A percentile compares a stretch with the other conserved stretches of the same genome.
Evolutionary conservation across 352 stramenopile species (phyloP).

Genomic region (Globisporangium orthogonon): DNA sequence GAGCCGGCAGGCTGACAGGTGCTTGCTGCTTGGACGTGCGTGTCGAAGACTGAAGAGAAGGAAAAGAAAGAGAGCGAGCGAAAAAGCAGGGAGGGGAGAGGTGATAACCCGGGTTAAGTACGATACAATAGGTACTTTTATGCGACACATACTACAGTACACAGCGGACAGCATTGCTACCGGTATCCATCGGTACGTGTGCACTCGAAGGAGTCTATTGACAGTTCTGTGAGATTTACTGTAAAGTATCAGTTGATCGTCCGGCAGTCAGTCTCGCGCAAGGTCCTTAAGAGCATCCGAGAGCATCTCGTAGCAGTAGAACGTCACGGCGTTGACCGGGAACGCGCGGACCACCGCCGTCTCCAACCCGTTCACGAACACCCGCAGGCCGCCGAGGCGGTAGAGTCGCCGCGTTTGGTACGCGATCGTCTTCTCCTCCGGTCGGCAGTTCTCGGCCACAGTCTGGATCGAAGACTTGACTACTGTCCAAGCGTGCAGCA

Average conservation of each 20-base stretch:
- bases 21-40: background rate
- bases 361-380: constrained; percentile 75
- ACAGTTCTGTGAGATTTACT: too few relatives aligned
- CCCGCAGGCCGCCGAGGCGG: constrained; percentile 46
- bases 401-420: constrained; percentile 70
- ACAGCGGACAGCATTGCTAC: too few relatives aligned
- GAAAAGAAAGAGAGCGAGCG: too few relatives aligned
- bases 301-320: constrained; percentile 81
- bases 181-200: too few relatives aligned
- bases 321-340: constrained; percentile 81
- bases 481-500: constrained; percentile 24
- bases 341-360: constrained; percentile 79
- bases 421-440: constrained; percentile 58
- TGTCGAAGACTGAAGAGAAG: too few relatives aligned
- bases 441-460: constrained; percentile 41
- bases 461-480: constrained; percentile 86
- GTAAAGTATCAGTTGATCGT: too few relatives aligned
- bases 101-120: too few relatives aligned
- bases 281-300: constrained; percentile 62
- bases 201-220: background rate
- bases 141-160: too few relatives aligned
- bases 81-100: too few relatives aligned
- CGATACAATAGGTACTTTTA: too few relatives aligned
- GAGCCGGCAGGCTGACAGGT: background rate
- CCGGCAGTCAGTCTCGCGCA: constrained; percentile 13